These are phyloP conservation scores for Kodamaea kaohsiungensis DNA, from an alignment of 805 yeast genomes.

Conservation along the genomic window DNA sequence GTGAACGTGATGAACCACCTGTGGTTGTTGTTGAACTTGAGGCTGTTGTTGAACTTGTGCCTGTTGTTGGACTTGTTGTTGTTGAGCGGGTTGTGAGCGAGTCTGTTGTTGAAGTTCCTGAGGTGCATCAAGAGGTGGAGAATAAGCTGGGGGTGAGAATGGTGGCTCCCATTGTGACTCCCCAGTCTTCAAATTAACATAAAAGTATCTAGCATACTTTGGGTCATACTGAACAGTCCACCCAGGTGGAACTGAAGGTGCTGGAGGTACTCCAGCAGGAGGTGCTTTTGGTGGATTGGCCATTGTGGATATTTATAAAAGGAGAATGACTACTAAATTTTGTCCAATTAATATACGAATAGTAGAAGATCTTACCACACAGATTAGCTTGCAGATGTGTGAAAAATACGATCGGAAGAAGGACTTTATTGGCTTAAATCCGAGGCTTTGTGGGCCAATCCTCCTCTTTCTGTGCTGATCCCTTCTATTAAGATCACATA, in stretches of 20 bases:
- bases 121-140: neutral
- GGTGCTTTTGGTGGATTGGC: neutral
- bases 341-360: neutral
- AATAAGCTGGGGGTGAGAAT: neutral
- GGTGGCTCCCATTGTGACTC: neutral
- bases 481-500: neutral
- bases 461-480: neutral
- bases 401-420: neutral
- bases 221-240: neutral
- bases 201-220: neutral
- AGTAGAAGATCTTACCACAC: neutral
- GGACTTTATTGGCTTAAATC: neutral
- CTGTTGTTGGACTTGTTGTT: neutral
- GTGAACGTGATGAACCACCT: neutral
- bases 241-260: neutral
- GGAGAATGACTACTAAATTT: neutral
- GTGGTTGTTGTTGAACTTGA: neutral
- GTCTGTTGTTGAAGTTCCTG: neutral
- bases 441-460: neutral
- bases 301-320: neutral
- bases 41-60: neutral
- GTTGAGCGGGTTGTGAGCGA: neutral
- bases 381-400: neutral
- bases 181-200: neutral
- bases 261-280: neutral